Evolutionary conservation across 176 grass and related monocot species (phyloP).

Genomic region (Triticum timopheevii): DNA sequence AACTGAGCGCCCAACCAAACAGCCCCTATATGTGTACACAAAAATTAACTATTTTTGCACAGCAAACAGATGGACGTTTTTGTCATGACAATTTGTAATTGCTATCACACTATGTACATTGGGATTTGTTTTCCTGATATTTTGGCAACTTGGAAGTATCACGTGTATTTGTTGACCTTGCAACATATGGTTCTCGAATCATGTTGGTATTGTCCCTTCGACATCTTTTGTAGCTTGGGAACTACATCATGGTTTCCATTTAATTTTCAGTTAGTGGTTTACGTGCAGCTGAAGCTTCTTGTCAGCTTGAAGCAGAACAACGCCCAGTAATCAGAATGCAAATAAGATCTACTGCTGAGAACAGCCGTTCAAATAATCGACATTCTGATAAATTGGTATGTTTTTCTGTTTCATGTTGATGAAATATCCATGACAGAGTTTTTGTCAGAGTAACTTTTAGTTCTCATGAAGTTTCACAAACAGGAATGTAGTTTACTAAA

Average conservation of each 20-base stretch:
- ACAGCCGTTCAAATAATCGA: slow-evolving; percentile 41
- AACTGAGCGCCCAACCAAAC: too few relatives aligned
- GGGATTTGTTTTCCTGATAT: not conserved
- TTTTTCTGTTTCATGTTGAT: not conserved
- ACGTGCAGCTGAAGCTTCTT: slow-evolving; percentile 25
- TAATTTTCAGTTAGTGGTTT: slow-evolving; percentile 44
- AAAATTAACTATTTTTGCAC: not conserved
- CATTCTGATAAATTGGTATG: slow-evolving; percentile 47
- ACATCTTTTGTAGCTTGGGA: not conserved
- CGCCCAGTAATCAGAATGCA: slow-evolving; percentile 56
- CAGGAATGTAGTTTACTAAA: not conserved
- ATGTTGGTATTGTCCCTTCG: not conserved
- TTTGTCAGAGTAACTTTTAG: not conserved
- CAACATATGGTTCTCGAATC: not conserved
- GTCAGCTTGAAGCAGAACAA: slow-evolving; percentile 38
- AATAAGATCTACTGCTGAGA: slow-evolving; percentile 47
- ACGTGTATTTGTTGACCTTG: not conserved
- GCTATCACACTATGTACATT: not conserved
- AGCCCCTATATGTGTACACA: not conserved
- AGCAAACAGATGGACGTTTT: not conserved
- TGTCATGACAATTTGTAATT: too few relatives aligned
- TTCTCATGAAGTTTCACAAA: not conserved
- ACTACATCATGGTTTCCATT: slow-evolving; percentile 15
- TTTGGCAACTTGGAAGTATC: not conserved
- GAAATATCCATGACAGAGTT: not conserved